Percentiles rank a stretch among this genome's conserved stretches.
These are phyloP conservation scores for Lycium barbarum DNA, from an alignment of 257 asterid genomes.

Conservation along the genomic window DNA sequence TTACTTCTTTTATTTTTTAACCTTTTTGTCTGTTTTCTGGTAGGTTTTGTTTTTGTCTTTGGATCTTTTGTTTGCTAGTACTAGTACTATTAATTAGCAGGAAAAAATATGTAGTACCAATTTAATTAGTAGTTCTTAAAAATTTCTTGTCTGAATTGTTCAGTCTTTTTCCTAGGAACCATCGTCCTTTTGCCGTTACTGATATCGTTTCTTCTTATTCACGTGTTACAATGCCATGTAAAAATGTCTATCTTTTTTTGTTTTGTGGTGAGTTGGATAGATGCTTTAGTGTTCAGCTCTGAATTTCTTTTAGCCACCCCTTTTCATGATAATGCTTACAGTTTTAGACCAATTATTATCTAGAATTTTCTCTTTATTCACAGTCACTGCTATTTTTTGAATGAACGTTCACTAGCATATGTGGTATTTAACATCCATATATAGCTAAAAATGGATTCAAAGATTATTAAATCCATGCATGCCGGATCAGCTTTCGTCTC, in stretches of 20 bases:
- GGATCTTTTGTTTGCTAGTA: constrained; percentile 56
- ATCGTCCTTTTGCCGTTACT: constrained; percentile 42
- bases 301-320: constrained; percentile 35
- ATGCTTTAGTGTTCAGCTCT: constrained; percentile 34
- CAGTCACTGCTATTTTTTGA: too few species aligned
- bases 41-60: constrained; percentile 52
- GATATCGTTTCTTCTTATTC: constrained; percentile 45
- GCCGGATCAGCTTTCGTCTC: too few species aligned
- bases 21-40: constrained; percentile 23
- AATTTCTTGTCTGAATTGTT: constrained; percentile 3
- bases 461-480: too few species aligned
- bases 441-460: neutral
- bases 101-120: neutral
- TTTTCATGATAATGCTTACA: too few species aligned
- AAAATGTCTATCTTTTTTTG: constrained; percentile 28
- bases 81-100: neutral
- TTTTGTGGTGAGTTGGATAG: constrained; percentile 43
- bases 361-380: too few species aligned
- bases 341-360: too few species aligned
- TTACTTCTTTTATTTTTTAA: constrained; percentile 1
- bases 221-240: constrained; percentile 53
- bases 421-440: neutral
- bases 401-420: neutral
- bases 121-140: neutral
- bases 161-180: constrained; percentile 41